Base-by-base conservation (phyloP, 768 basidiomycete genomes). In the Pisolithus microcarpus region DNA sequence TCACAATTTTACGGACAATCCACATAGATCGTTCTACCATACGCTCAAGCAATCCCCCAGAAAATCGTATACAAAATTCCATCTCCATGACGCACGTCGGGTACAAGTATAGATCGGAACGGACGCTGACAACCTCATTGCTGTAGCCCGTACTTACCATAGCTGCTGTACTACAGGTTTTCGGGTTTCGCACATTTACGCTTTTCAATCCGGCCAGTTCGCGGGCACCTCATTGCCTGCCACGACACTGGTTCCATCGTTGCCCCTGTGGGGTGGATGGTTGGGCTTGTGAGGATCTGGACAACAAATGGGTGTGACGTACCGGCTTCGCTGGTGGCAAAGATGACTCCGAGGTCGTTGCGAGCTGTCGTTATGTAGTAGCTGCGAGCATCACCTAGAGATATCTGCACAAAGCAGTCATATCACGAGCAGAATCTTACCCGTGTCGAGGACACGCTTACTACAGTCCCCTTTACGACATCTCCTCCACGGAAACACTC, bases 401-500 rank as follows among this genome's bases (percentile, higher is more conserved):
- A 94, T 45, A 94, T 89, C 92, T 94, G 44, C 7, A 37, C 24
- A 6, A 13, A n/a, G 38, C 56, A 43, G 50, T 61, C 52, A 16
- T 15, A 38, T 16, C 4, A 34, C 34, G 13, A 34, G 34, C 11
- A 55, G 24, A 8, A 9, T 30, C 8, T 18, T 7, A 36, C 37
- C 43, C 31, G 37, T 26, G 28, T 53, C 30, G 19, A 40, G 5
- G 31, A 5, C 0, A 18, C 21, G 74, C 85, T 64, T 64, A 93
- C 92, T 60, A 95, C 91, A 37, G 87, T 64, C 13, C 89, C 91
- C 52, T 85, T 80, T 30, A 96, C 85, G 46, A 94, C 87, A 62
- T 96, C 92, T 13, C 93, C 91, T 0, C 90, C 89, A 23, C 92
- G 77, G 66, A 95, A 96, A 61, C 91, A 95, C 58, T 92, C 88